These are phyloP conservation scores for Fraxinus sp. DNA, from an alignment of 305 asterid genomes.

Conservation along the genomic window DNA sequence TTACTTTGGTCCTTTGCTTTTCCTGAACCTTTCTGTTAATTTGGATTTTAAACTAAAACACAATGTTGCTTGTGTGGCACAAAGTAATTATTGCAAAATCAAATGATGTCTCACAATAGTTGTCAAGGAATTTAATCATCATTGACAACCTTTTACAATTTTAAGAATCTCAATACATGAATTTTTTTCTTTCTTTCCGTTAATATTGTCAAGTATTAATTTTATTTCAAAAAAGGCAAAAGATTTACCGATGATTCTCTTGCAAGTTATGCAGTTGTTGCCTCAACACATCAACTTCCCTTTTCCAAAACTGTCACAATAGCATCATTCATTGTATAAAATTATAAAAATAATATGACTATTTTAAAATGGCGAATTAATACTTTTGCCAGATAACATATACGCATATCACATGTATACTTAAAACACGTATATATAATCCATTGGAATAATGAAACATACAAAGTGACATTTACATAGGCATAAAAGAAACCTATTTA, in stretches of 20 bases:
- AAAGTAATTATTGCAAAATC: background rate
- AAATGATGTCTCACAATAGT: background rate
- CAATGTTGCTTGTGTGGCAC: background rate
- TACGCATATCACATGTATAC: background rate
- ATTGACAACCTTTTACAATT: slow-evolving; percentile 9
- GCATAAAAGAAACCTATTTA: background rate
- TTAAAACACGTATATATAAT: background rate
- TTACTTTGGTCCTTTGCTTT: background rate
- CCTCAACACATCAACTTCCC: slow-evolving; percentile 58
- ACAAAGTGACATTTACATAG: background rate
- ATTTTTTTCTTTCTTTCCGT: background rate
- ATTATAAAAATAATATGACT: background rate
- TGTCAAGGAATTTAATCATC: background rate
- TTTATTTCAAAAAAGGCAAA: background rate
- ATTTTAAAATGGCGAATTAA: background rate
- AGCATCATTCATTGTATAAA: slow-evolving; percentile 17
- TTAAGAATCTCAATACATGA: background rate
- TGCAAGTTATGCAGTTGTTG: slow-evolving; percentile 68
- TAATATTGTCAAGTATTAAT: background rate
- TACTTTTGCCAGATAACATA: background rate
- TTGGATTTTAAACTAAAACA: background rate
- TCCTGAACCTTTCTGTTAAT: background rate
- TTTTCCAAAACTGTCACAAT: slow-evolving; percentile 64
- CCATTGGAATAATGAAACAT: background rate
- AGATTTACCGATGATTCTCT: slow-evolving; percentile 55